A percentile compares a stretch with the other conserved stretches of the same genome.
Conservation (phyloP, 805 yeast genomes). For the Cyberlindnera lachancei region DNA sequence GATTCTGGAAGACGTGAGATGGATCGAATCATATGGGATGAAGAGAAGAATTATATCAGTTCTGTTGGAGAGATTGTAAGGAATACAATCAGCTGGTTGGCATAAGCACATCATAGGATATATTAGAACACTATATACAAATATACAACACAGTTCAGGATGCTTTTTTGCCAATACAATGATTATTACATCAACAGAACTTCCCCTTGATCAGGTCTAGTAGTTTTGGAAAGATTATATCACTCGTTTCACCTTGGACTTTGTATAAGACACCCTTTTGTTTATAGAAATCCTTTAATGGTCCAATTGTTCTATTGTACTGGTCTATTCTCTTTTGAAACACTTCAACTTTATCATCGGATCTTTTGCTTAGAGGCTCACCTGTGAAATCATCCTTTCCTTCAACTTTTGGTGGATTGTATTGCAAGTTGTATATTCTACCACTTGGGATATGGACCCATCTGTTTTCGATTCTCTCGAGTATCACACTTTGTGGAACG, state of each 20-base stretch:
- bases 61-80: slow-evolving; percentile 24
- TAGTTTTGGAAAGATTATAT: slow-evolving; percentile 73
- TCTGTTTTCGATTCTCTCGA: slow-evolving; percentile 75
- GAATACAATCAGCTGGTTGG: slow-evolving; percentile 26
- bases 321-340: slow-evolving; percentile 59
- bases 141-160: no score
- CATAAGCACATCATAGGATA: slow-evolving; percentile 1
- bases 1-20: slow-evolving; percentile 82
- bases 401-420: slow-evolving; percentile 81
- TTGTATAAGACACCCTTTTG: slow-evolving; percentile 40
- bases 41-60: slow-evolving; percentile 39
- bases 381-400: slow-evolving; percentile 88
- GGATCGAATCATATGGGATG: slow-evolving; percentile 78
- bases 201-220: slow-evolving; percentile 29
- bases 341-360: slow-evolving; percentile 75
- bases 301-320: slow-evolving; percentile 52
- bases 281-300: slow-evolving; percentile 57
- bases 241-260: slow-evolving; percentile 75
- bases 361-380: slow-evolving; percentile 70
- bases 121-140: no score
- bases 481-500: slow-evolving; percentile 79
- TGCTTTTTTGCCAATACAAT: no score
- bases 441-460: slow-evolving; percentile 85
- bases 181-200: slow-evolving; percentile 10
- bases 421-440: slow-evolving; percentile 75